These are phyloP conservation scores for Endotrypanum monterogeii DNA, from an alignment of 208 protist species.

Conservation along the genomic window DNA sequence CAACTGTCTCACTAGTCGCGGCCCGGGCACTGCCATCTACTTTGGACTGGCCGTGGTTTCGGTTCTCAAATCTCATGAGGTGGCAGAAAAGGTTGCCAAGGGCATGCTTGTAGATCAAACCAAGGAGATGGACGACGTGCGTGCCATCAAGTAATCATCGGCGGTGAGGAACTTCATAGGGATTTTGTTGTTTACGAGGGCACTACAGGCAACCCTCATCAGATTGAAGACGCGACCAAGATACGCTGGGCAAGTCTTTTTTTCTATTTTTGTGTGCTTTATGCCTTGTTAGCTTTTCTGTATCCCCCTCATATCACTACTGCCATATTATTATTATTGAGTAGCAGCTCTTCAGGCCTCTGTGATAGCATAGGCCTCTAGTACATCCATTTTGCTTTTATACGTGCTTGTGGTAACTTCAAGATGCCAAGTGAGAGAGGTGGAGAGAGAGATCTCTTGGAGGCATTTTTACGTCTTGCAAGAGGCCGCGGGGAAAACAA, in stretches of 20 bases:
- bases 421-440: neutral
- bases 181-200: neutral
- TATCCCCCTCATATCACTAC: too few species aligned
- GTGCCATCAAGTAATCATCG: conserved; percentile 15
- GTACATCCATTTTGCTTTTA: neutral
- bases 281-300: conserved; percentile 6
- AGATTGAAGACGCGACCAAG: neutral
- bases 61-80: conserved; percentile 59
- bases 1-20: conserved; percentile 86
- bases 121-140: conserved; percentile 31
- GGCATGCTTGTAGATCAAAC: conserved; percentile 67
- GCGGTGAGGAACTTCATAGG: neutral
- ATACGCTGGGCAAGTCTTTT: neutral
- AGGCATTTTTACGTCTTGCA: neutral
- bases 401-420: neutral
- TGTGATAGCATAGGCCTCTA: neutral
- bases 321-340: neutral
- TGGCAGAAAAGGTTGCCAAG: conserved; percentile 65
- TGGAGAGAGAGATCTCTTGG: neutral
- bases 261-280: conserved; percentile 11
- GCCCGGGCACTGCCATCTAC: conserved; percentile 83
- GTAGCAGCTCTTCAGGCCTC: neutral
- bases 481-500: neutral
- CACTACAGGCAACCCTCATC: neutral
- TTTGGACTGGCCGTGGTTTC: conserved; percentile 81